Evolutionary conservation across 768 basidiomycete species (phyloP), one percentile per base, ranked within the genome.

Genomic region (Cyclocybe aegerita): DNA sequence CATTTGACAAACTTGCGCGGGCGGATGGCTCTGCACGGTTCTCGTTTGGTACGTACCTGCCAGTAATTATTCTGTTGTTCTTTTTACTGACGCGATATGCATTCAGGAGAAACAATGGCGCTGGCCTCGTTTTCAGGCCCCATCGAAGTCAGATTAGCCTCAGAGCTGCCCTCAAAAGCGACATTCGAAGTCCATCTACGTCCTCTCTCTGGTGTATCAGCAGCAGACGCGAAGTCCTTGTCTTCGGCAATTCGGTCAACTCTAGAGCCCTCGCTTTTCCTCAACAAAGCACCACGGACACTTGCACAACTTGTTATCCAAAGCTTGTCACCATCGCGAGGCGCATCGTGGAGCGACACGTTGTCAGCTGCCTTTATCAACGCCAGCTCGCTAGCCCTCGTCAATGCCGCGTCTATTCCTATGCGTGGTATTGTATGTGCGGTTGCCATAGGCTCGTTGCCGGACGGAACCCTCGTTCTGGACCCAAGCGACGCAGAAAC

Each of bases 261-360:
- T 9, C 65, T 93, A 23, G 67, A 79, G 10, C 86, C 87, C 4
- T 73, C 80, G 0, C 70, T 90, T 35, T 68, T 90, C n/a, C 78
- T 92, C 42, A 71, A 77, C 4, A 78, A 80, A 42, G 77, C 85
- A 50, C 92, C 91, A 7, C 73, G 91, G 10, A 83, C 87, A 2
- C 75, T 90, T 8, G 71, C 92, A 2, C 90, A 92, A 57, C 73
- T 93, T n/a, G 85, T 90, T 1, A 74, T 88, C 0, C 91, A 93
- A 65, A 73, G 78, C 2, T 71, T 90, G 1, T 64, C 59, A 29
- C 60, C 65, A 0, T 47, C 66, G 8, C 54, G 52, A 4, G 50
- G 49, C 11, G 14, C 61, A 46, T 43, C 60, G 51, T 57, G 67
- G 59, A 68, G 69, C 31, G 71, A 77, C 23, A 70, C 71, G 0